phyloP scores from a whole-genome alignment of 805 yeast species.

The Saturnispora ahearnii region DNA sequence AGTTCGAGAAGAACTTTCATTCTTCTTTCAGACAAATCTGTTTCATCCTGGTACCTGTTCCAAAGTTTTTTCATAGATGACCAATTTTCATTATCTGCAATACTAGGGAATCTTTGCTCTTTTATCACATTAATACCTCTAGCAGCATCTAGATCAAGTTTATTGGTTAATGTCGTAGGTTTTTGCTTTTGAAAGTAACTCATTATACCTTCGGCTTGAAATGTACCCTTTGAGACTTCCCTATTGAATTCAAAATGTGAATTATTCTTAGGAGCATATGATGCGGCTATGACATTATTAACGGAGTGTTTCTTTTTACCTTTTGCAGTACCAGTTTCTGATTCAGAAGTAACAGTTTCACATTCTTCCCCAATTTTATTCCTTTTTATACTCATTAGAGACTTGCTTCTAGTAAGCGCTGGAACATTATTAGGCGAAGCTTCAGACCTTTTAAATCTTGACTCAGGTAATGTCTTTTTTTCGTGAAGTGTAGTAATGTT shows the following conservation, averaged over 20 bases:
- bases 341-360: neutral
- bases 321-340: neutral
- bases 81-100: slow-evolving; percentile 6
- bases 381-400: neutral
- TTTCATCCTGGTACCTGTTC: slow-evolving; percentile 3
- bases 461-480: neutral
- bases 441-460: neutral
- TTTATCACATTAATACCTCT: slow-evolving; percentile 2
- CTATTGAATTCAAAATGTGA: slow-evolving; percentile 19
- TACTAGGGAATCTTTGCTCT: neutral
- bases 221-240: slow-evolving; percentile 19
- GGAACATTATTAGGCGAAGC: neutral
- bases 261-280: slow-evolving; percentile 8
- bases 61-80: slow-evolving; percentile 8
- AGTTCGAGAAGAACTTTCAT: slow-evolving; percentile 6
- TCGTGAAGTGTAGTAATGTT: neutral
- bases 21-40: neutral
- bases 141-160: slow-evolving; percentile 9
- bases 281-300: slow-evolving; percentile 5
- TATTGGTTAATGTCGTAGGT: neutral
- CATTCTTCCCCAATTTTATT: neutral
- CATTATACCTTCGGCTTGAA: slow-evolving; percentile 20
- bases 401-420: neutral
- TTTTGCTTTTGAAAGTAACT: neutral
- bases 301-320: neutral